Base-by-base conservation (phyloP, 2,329 filamentous ascomycete species). In the Fonsecaea monophora region DNA sequence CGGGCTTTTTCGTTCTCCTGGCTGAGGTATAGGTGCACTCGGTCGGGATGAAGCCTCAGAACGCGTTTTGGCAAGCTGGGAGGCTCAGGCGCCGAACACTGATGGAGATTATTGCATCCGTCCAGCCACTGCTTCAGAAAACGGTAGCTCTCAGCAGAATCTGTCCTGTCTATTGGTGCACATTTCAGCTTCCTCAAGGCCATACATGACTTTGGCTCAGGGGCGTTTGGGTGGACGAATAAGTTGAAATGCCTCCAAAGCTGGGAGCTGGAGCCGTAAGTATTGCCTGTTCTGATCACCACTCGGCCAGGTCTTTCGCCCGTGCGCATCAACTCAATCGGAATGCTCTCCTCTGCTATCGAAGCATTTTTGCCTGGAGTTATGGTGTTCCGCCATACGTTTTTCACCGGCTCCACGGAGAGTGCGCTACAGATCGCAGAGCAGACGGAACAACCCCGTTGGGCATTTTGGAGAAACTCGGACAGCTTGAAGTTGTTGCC, bases 231-330 rank as follows among this genome's bases (percentile, higher is more conserved):
- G 12, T 12, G 32, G 34, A 40, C 37, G 12, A 37, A 58, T 15
- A 58, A 30, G 55, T 58, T 58, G 37, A 58, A 58, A 58, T 58
- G 55, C 25, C 55, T 40, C 55, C 55, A 58, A 7, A 34, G 2
- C 37, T 30, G 21, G 1, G 55, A 58, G 35, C 21, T 25, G 7
- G 34, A 30, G 15, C 21, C 37, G 21, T 42, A 18, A 30, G 21
- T 3, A 30, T 21, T 15, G n/a, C 55, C 32, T 8, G 55, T 58
- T 40, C 55, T 58, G 55, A 58, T 35, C 9, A 58, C 55, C 34
- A 40, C 37, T n/a, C 55, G 55, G 12, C 37, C 21, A 30, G 32
- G 34, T 15, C 21, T 21, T 12, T 58, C 32, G 12, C 55, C 55
- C 10, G 55, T 40, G 35, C 55, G 55, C 55, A 58, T 58, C 55